Evolutionary conservation across 768 basidiomycete species (phyloP), one percentile per base, ranked within the genome.

Genomic region (Trametes cinnabarina): DNA sequence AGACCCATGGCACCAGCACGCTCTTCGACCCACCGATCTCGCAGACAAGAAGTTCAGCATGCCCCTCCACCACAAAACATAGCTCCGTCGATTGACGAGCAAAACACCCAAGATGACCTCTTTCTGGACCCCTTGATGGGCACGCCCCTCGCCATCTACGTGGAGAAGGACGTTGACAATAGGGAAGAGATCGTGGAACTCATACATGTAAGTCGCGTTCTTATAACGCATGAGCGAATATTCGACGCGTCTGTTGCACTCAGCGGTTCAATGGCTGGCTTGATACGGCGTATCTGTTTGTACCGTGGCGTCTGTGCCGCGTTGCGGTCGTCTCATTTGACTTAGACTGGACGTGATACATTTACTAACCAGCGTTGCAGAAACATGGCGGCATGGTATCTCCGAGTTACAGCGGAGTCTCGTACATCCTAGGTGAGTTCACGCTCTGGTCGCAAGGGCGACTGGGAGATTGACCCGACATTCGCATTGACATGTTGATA

Each of bases 121-220:
- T 94, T 94, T 68, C 75, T 91, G 48, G 91, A 94, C 69, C 88
- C 88, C 64, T 86, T 90, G 82, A 81, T 90, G 71, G 92, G 92
- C 65, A 83, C 78, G 1, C 84, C 90, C 2, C 79, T 93, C 50
- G 73, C 80, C 22, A 78, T 92, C 60, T 94, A 88, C 73, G 78
- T 94, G 66, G 88, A 91, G 65, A 88, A 90, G 64, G 90, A 92
- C 55, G 87, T 93, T 20, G 77, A 81, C 20, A 85, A 91, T 73
- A 83, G 82, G 66, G 84, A 87, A 17, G 63, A 71, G 51, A 74
- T 94, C 51, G 78, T 82, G 32, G 82, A 84, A 44, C 74, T 89
- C 55, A 80, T 93, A 66, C 76, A 77, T 42, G 92, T 91, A 68
- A 68, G 85, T 83, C 46, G 32, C 59, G 52, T n/a, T 47, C 37